Evolutionary conservation across 345 rosid species (phyloP), one percentile per base, ranked within the genome.

Genomic region (Acer negundo): DNA sequence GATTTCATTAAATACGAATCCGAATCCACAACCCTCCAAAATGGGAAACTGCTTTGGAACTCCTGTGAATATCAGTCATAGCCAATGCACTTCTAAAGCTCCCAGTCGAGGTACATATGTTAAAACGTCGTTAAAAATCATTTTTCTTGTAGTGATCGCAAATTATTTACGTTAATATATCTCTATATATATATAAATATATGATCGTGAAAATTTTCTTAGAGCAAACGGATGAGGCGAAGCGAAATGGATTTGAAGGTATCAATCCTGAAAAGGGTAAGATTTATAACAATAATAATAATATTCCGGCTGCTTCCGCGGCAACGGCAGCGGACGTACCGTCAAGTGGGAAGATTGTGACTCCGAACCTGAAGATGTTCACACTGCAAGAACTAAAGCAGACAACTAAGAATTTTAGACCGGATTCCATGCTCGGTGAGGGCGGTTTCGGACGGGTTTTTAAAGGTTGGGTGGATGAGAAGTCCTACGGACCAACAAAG

Each of bases 381-480:
- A 87, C 87, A 17, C 66, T 93, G 10, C 70, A 73, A 0, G 94
- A 93, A 20, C 82, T 95, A 4, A 89, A 80, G 76, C 86, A 84
- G 3, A 92, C 93, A 7, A 95, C 98, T 0, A 89, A 86, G 79
- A 95, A 95, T 74, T 95, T 95, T 81, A 75, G 88, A 69, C 93
- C 95, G 15, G 94, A 86, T 40, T 84, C 93, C 6, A 44, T 92
- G 70, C 78, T 95, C 2, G 98, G 98, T 26, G 98, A 95, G 77
- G 98, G 98, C 4, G 98, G 98, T 3, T 95, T 95, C 19, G 98
- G 98, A 38, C 84, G 85, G 75, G 98, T 95, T 26, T 95, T 89
- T 76, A 93, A 87, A 72, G 98, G 98, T 7, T 93, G 97, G 97
- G 82, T 93, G 1, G 97, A 93, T 3, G 89, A 83, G 53, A 86